A percentile compares a stretch with the other conserved stretches of the same genome.
Evolutionary conservation across 1,284 basidiomycete genomes (phyloP).

Genomic region (Agroathelia rolfsii): DNA sequence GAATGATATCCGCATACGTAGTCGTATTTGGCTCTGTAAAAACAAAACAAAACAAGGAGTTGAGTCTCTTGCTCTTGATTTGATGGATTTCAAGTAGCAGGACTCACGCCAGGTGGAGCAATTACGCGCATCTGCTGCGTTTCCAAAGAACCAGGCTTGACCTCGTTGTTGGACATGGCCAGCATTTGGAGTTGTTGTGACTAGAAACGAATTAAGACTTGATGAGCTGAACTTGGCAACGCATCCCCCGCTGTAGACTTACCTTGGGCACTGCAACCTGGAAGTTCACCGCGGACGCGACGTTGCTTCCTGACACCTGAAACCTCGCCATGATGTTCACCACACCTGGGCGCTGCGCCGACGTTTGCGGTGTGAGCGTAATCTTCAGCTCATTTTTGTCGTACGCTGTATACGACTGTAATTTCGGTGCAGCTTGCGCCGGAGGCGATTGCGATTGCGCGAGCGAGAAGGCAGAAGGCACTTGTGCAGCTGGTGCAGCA

Average conservation of each 20-base stretch:
- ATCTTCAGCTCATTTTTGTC: constrained; percentile 87
- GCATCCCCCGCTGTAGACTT: too few species aligned
- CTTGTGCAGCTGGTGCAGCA: constrained; percentile 24
- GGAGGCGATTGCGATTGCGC: constrained; percentile 15
- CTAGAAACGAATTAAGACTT: constrained; percentile 30
- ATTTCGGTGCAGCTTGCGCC: constrained; percentile 34
- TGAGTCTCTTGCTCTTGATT: constrained; percentile 4
- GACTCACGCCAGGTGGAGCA: constrained; percentile 77
- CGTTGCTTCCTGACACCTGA: constrained; percentile 48
- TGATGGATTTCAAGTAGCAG: constrained; percentile 5
- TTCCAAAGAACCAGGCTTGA: constrained; percentile 73
- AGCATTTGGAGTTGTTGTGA: constrained; percentile 98
- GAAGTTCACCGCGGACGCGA: constrained; percentile 70
- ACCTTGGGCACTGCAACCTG: constrained; percentile 98
- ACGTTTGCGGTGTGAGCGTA: constrained; percentile 81
- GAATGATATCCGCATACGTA: constrained; percentile 82
- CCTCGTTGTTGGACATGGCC: constrained; percentile 83
- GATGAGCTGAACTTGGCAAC: constrained; percentile 1
- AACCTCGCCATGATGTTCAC: constrained; percentile 89
- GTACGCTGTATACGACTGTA: constrained; percentile 80
- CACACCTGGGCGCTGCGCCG: constrained; percentile 70
- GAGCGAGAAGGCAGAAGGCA: constrained; percentile 32
- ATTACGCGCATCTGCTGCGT: constrained; percentile 94
- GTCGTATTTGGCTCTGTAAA: constrained; percentile 66
- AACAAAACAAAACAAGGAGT: constrained; percentile 5